Base-by-base conservation (phyloP, 2,329 filamentous ascomycete genomes). In the Colletotrichum scovillei region DNA sequence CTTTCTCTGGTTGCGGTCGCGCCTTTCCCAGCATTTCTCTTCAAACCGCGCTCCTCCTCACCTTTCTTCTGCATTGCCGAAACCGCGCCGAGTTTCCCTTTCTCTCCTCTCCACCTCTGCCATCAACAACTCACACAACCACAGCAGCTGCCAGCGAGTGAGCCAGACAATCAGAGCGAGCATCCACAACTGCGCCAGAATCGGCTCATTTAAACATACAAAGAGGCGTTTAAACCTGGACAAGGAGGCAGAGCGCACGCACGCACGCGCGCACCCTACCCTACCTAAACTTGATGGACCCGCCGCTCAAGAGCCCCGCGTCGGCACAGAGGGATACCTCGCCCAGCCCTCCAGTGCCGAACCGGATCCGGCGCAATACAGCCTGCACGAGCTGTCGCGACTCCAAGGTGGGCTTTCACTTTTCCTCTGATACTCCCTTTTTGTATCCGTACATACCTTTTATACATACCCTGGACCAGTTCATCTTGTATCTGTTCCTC, bases 391-490 rank as follows among this genome's bases (percentile, higher is more conserved):
- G 78, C 67, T 81, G 79, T 74, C 78, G 79, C 35, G 79, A 81
- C 69, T 79, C 83, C 68, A 84, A 84, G 79, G 83, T 84, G 74
- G 78, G 79, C 73, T 66, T 67, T 16, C 14, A 14, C 22, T 60
- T 14, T 67, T 46, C 49, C 22, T 32, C 30, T 60, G 11, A 35
- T 12, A 28, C 24, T n/a, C 16, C 24, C 24, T 14, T 3, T 32
- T 28, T 5, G 28, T 12, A 42, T 19, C 14, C 2, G 3, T 42
- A 42, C 38, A 42, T 42, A 19, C 16, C 38, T 35, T 30, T 58
- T 28, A 28, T 38, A 49, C 60, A 35, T 57, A 30, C 22, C 49
- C 49, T 56, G n/a, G 66, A n/a, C 26, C 11, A 46, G 19, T 42
- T 56, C 26, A 22, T 64, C 24, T 42, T 11, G 12, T 49, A 32